Evolutionary conservation across 2,329 filamentous ascomycete species (phyloP).

Genomic region (Aspergillus ustus): DNA sequence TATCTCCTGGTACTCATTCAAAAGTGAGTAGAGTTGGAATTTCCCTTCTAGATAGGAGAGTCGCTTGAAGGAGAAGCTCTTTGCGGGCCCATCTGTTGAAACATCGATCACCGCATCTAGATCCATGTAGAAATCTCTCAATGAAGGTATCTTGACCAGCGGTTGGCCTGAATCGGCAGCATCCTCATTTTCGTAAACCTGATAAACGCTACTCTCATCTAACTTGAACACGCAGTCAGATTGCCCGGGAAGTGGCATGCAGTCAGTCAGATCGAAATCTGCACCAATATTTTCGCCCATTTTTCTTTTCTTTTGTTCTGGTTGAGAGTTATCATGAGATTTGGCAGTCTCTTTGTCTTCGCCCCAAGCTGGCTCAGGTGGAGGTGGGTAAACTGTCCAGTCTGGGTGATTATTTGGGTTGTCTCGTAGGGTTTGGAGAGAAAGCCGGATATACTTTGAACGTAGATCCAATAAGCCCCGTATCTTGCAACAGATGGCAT

Average conservation of each 20-base stretch:
- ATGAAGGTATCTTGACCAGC: slow-evolving; percentile 81
- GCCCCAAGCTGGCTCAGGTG: slow-evolving; percentile 89
- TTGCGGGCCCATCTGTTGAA: slow-evolving; percentile 94
- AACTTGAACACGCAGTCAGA: slow-evolving; percentile 77
- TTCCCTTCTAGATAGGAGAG: slow-evolving; percentile 96
- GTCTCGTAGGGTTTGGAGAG: slow-evolving; percentile 77
- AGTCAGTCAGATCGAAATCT: slow-evolving; percentile 83
- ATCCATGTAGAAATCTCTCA: slow-evolving; percentile 95
- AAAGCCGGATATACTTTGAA: slow-evolving; percentile 85
- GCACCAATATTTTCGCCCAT: slow-evolving; percentile 88
- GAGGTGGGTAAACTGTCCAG: slow-evolving; percentile 90
- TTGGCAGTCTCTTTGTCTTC: slow-evolving; percentile 56
- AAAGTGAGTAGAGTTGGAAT: slow-evolving; percentile 88
- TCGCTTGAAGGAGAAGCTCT: slow-evolving; percentile 94
- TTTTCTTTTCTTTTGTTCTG: slow-evolving; percentile 70
- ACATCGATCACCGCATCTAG: slow-evolving; percentile 82
- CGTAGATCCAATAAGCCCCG: slow-evolving; percentile 86
- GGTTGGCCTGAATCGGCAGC: slow-evolving; percentile 68
- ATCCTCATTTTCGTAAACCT: slow-evolving; percentile 78
- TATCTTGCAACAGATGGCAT: slow-evolving; percentile 85
- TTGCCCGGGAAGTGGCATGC: slow-evolving; percentile 72
- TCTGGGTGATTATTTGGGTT: slow-evolving; percentile 83
- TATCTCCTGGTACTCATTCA: slow-evolving; percentile 98
- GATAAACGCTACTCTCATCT: slow-evolving; percentile 85
- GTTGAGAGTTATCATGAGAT: slow-evolving; percentile 45